phyloP scores from a whole-genome alignment of 306 rosid genomes.

The Macrotyloma uniflorum region DNA sequence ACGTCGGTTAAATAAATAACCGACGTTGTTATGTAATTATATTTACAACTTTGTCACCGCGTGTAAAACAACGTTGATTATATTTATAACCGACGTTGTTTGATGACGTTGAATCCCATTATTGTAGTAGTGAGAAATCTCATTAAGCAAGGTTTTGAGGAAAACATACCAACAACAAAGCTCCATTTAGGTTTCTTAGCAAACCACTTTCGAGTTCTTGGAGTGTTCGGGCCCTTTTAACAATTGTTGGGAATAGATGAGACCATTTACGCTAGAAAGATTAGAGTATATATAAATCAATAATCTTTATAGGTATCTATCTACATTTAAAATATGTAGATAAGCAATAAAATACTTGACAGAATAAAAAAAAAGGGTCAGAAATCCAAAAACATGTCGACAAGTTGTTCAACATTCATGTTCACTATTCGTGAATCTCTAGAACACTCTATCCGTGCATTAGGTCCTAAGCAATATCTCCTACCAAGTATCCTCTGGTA shows the following conservation, averaged over 20 bases:
- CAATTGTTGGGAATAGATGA: slow-evolving; percentile 60
- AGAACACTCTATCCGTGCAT: slow-evolving; percentile 53
- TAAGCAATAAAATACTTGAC: background rate
- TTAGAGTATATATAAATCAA: background rate
- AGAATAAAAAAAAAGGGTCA: background rate
- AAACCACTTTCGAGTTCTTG: slow-evolving; percentile 53
- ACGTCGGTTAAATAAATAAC: too few relatives aligned
- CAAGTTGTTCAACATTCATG: slow-evolving; percentile 49
- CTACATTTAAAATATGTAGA: background rate
- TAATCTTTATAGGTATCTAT: background rate
- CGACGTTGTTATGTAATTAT: too few relatives aligned
- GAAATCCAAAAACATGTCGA: slow-evolving; percentile 55
- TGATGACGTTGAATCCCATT: too few relatives aligned
- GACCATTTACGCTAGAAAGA: slow-evolving; percentile 64
- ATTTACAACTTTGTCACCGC: too few relatives aligned
- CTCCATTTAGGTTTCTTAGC: slow-evolving; percentile 45
- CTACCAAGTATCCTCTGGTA: slow-evolving; percentile 46
- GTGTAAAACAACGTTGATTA: too few relatives aligned
- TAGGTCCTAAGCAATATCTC: slow-evolving; percentile 28
- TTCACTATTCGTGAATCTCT: slow-evolving; percentile 58
- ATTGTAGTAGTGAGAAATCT: too few relatives aligned
- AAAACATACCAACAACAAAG: slow-evolving; percentile 54
- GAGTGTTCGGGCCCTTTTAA: slow-evolving; percentile 55
- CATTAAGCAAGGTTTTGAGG: background rate
- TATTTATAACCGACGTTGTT: too few relatives aligned